A percentile compares a stretch with the other conserved stretches of the same genome.
Evolutionary conservation across 2,329 filamentous ascomycete species (phyloP).

Genomic region (Pseudopyrenochaeta lycopersici): DNA sequence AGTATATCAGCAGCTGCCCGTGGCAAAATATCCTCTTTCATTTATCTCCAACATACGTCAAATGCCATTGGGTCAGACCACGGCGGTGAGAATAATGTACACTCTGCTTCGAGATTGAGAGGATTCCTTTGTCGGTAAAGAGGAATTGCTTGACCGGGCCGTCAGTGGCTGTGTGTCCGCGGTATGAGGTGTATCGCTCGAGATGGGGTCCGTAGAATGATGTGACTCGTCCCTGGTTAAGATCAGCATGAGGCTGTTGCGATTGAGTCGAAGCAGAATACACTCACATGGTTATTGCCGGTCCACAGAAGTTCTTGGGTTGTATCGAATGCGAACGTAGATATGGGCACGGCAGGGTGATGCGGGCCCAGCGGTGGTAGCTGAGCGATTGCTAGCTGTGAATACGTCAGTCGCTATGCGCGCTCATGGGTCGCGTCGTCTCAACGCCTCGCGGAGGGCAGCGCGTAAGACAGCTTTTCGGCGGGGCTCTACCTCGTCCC

Average conservation of each 20-base stretch:
- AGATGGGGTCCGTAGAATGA: slow-evolving; percentile 89
- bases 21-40: not conserved
- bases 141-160: slow-evolving; percentile 86
- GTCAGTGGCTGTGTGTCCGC: slow-evolving; percentile 76
- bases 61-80: slow-evolving; percentile 87
- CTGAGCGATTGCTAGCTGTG: slow-evolving; percentile 80
- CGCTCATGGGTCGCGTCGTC: not conserved
- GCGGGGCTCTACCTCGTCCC: slow-evolving; percentile 55
- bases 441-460: not conserved
- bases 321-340: slow-evolving; percentile 88
- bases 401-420: slow-evolving; percentile 18
- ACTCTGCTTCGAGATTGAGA: slow-evolving; percentile 83
- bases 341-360: slow-evolving; percentile 72
- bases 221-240: slow-evolving; percentile 79
- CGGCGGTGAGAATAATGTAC: slow-evolving; percentile 88
- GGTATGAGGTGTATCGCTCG: slow-evolving; percentile 89
- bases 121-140: slow-evolving; percentile 88
- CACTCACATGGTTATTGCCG: slow-evolving; percentile 84
- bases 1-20: slow-evolving; percentile 24
- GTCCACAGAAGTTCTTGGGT: slow-evolving; percentile 91
- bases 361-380: slow-evolving; percentile 80
- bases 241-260: slow-evolving; percentile 14
- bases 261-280: slow-evolving; percentile 8
- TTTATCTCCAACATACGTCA: slow-evolving; percentile 66
- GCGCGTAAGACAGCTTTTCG: not conserved